phyloP scores from a whole-genome alignment of 1,139 yeast genomes.

The Suhomyces kunorum region DNA sequence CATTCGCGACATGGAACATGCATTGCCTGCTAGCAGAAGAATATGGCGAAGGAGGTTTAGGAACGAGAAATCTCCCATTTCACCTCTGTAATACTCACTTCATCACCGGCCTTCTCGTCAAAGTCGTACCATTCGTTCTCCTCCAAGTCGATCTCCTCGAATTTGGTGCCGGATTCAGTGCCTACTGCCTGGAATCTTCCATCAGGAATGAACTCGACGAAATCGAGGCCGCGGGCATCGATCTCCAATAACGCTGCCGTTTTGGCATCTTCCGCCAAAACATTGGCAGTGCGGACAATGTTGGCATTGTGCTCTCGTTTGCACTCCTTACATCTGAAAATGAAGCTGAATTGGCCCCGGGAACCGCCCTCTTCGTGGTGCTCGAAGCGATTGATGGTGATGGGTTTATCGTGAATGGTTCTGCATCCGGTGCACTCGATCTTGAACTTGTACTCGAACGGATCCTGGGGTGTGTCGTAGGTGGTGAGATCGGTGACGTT shows the following conservation, averaged over 20 bases:
- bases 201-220: conserved; percentile 65
- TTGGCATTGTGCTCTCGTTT: conserved; percentile 45
- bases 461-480: conserved; percentile 56
- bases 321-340: conserved; percentile 74
- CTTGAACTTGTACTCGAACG: conserved; percentile 74
- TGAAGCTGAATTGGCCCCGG: conserved; percentile 82
- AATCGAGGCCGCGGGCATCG: conserved; percentile 84
- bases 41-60: too few relatives aligned
- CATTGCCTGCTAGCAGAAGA: too few relatives aligned
- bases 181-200: conserved; percentile 69
- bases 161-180: conserved; percentile 50
- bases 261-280: conserved; percentile 30
- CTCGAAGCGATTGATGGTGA: conserved; percentile 67
- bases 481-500: conserved; percentile 69
- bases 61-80: conserved; percentile 49
- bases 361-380: conserved; percentile 66
- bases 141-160: conserved; percentile 65
- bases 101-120: conserved; percentile 79
- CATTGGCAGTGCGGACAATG: conserved; percentile 36
- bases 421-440: conserved; percentile 80
- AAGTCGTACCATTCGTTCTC: conserved; percentile 96
- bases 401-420: conserved; percentile 73
- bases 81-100: conserved; percentile 78
- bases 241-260: conserved; percentile 58
- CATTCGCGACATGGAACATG: too few relatives aligned